Base-by-base conservation (phyloP, 345 rosid genomes). In the Citrus unshiu region DNA sequence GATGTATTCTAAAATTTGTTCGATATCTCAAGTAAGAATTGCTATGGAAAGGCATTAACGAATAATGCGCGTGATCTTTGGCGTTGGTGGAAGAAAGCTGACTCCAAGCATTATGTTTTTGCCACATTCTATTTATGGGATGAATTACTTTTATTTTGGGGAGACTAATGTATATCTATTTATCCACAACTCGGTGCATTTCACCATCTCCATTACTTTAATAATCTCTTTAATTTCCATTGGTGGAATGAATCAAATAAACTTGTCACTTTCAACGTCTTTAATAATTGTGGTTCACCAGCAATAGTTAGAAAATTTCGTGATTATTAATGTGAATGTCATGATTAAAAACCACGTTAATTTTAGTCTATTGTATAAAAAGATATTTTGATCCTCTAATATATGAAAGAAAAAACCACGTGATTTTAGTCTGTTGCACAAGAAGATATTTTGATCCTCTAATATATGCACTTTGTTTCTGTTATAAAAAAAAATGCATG, bases 381-480 rank as follows among this genome's bases (percentile, higher is more conserved):
- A 35, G 84, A 84, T 84, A 72, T 76, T 78, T 82, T 87, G 85
- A 85, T 85, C 85, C 69, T 83, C 91, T 88, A 88, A 85, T 88
- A 83, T 86, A 82, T 83, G 86, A 35, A 35, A 35, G 1, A 35
- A 35, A 35, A 35, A 35, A 35, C 37, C 6, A 35, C 6, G 7
- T 35, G 7, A 35, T 35, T 34, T 35, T 35, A 35, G 1, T 35
- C 37, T 35, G 83, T 77, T 85, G 91, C 85, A 83, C 73, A 72
- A 81, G 84, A 72, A 77, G 84, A 84, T 84, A 72, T 76, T 78
- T 82, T 87, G 85, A 85, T 85, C 86, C 74, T 83, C 91, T 88
- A 88, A 85, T 88, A 83, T 86, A 82, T 83, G 86, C 73, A 85
- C 87, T 80, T 61, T 86, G 89, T 86, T 86, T 86, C 68, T 84